Evolutionary conservation across 176 grass and related monocot species (phyloP), one percentile per base, ranked within the genome.

Genomic region (Cenchrus purpureus): DNA sequence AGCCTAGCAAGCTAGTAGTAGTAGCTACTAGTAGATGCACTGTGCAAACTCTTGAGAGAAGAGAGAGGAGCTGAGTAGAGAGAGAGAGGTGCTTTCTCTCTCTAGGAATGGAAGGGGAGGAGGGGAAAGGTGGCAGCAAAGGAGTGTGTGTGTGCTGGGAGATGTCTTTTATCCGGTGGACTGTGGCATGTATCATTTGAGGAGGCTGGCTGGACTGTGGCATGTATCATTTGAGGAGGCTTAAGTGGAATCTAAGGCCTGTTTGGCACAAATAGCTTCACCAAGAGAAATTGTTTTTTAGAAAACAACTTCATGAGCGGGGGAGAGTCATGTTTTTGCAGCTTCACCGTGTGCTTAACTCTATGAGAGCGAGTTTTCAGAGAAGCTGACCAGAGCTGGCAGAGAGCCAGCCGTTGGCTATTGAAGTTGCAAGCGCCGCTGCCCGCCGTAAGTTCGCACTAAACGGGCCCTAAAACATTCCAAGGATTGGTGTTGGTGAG

Each of bases 401-500:
- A 25, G 22, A 25, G 22, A 25, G 22, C 22, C 0, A 25, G 22
- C 22, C 22, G 22, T 25, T 25, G 22, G 22, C 22, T 25, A 25
- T 25, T 25, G 22, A 25, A 25, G 22, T 25, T 25, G n/a, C n/a
- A n/a, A n/a, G n/a, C n/a, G n/a, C n/a, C n/a, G n/a, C n/a, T n/a
- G n/a, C n/a, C n/a, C n/a, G n/a, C n/a, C n/a, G n/a, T n/a, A n/a
- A n/a, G n/a, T n/a, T n/a, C n/a, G n/a, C n/a, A n/a, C n/a, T n/a
- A n/a, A n/a, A 25, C 22, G 22, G 22, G 22, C 22, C 22, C 22
- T 25, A 94, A 94, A 95, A 94, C 91, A 94, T 95, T 95, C 90
- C 88, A 76, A 88, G 84, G 85, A 91, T 86, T 91, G 86, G 84
- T 88, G 67, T 84, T 88, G 75, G 81, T 56, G 15, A 56, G 16